These are phyloP conservation scores for Ramaria sp. DNA, from an alignment of 768 basidiomycete species.

Conservation along the genomic window DNA sequence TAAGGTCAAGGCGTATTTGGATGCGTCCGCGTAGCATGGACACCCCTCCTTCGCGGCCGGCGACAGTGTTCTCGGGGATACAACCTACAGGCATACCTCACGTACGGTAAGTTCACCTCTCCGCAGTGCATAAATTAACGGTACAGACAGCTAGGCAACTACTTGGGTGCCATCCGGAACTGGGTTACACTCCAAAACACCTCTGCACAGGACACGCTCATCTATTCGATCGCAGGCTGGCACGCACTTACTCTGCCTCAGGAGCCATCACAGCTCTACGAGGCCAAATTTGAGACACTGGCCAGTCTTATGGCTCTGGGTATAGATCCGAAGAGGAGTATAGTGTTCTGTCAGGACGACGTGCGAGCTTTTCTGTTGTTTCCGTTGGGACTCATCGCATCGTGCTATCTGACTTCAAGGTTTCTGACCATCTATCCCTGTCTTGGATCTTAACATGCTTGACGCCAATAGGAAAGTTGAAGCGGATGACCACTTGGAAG, in stretches of 20 bases:
- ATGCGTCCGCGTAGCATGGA: not conserved
- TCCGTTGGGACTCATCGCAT: not conserved
- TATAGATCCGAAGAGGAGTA: conserved; percentile 61
- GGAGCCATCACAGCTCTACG: conserved; percentile 50
- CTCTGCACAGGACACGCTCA: conserved; percentile 49
- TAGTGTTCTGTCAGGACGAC: conserved; percentile 83
- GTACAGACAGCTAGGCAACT: conserved; percentile 76
- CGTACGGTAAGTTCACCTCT: conserved; percentile 32
- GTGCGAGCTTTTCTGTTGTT: conserved; percentile 32
- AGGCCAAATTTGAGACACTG: conserved; percentile 48
- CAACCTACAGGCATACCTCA: conserved; percentile 91
- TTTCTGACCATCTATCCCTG: conserved; percentile 73
- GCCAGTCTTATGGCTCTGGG: conserved; percentile 80
- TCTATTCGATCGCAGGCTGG: conserved; percentile 88
- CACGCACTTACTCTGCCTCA: conserved; percentile 92
- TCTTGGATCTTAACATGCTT: conserved; percentile 86
- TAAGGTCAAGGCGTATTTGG: not conserved
- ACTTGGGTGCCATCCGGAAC: conserved; percentile 80
- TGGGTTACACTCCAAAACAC: conserved; percentile 75
- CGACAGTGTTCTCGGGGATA: conserved; percentile 71
- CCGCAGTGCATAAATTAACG: conserved; percentile 2
- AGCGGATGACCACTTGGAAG: conserved; percentile 97
- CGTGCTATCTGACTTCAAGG: conserved; percentile 31
- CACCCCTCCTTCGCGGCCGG: not conserved
- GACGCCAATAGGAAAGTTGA: conserved; percentile 70